These are phyloP conservation scores for Kokia cookei DNA, from an alignment of 441 rosid genomes.

Conservation along the genomic window DNA sequence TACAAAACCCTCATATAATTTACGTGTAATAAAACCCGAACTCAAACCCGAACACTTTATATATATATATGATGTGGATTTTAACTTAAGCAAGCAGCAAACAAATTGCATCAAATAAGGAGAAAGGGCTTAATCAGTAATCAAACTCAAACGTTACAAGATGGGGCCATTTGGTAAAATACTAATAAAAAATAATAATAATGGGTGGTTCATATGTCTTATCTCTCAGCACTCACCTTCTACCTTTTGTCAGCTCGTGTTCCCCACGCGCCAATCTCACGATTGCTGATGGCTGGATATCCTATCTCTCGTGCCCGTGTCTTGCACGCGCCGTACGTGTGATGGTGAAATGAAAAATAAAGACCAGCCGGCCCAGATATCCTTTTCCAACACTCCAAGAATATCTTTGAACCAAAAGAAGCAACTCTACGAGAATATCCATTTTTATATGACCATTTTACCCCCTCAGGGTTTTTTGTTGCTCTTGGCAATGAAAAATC, in stretches of 20 bases:
- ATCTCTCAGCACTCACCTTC: neutral
- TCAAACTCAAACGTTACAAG: neutral
- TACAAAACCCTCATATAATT: too few species aligned
- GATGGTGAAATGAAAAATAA: too few species aligned
- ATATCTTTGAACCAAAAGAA: too few species aligned
- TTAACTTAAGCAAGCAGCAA: neutral
- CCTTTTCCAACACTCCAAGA: neutral
- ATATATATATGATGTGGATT: neutral
- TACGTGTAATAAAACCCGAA: too few species aligned
- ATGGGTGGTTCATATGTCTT: neutral
- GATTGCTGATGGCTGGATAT: neutral
- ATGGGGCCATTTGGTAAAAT: too few species aligned
- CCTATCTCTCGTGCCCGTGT: neutral
- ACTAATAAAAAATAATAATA: too few species aligned
- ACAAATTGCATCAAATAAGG: neutral
- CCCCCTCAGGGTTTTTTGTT: too few species aligned
- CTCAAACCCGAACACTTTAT: too few species aligned
- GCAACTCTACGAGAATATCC: too few species aligned
- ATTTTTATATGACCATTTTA: too few species aligned
- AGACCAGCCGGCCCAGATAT: neutral
- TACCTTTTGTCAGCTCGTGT: neutral
- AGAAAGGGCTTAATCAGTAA: neutral
- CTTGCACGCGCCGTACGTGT: neutral
- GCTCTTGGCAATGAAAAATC: too few species aligned
- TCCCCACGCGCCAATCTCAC: neutral